These are phyloP conservation scores for Decorospora gaudefroyi DNA, from an alignment of 2,329 filamentous ascomycete species.

Conservation along the genomic window DNA sequence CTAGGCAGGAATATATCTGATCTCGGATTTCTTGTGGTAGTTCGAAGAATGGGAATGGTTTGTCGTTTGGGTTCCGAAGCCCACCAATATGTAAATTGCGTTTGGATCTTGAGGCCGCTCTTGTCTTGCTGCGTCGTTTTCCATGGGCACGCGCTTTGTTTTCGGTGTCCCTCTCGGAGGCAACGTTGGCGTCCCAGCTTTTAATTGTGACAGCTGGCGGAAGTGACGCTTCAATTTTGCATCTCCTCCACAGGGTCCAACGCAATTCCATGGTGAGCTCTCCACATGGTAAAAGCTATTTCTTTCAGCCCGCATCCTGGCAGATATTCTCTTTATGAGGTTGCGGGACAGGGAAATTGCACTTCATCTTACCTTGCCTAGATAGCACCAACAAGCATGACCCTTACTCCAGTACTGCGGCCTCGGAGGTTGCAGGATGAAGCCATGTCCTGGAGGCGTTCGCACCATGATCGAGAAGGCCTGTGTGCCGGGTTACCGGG, in stretches of 20 bases:
- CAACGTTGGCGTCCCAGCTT: neutral
- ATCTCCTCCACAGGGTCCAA: constrained; percentile 32
- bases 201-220: constrained; percentile 8
- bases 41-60: constrained; percentile 35
- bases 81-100: neutral
- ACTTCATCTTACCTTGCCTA: constrained; percentile 27
- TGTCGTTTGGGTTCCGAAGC: constrained; percentile 4
- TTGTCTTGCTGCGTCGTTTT: constrained; percentile 4
- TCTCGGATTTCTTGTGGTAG: constrained; percentile 38
- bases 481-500: constrained; percentile 17
- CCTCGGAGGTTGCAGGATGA: constrained; percentile 28
- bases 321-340: constrained; percentile 20
- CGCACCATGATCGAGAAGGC: constrained; percentile 29
- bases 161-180: constrained; percentile 4
- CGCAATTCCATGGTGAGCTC: constrained; percentile 34
- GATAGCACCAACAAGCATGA: constrained; percentile 35
- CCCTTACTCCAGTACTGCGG: constrained; percentile 30
- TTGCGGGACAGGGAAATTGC: constrained; percentile 23
- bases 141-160: constrained; percentile 1
- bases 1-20: constrained; percentile 37
- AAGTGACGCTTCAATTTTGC: constrained; percentile 27
- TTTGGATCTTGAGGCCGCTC: constrained; percentile 5
- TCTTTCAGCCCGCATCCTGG: constrained; percentile 12
- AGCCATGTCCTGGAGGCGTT: constrained; percentile 30
- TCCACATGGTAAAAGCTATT: constrained; percentile 32